These are phyloP conservation scores for Russula earlei DNA, from an alignment of 768 basidiomycete genomes.

Conservation along the genomic window DNA sequence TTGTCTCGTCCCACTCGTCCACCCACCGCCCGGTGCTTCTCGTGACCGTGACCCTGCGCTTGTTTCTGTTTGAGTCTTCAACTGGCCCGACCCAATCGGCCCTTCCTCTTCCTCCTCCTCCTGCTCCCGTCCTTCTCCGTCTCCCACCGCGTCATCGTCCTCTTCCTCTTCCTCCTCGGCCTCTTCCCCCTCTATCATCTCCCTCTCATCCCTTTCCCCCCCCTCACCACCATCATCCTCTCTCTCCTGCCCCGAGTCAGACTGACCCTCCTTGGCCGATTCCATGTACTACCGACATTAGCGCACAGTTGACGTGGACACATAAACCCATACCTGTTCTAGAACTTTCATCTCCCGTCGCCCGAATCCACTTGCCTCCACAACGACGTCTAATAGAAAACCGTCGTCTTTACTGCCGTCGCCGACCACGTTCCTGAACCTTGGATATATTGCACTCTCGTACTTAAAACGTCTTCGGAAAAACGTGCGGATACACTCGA, in stretches of 20 bases:
- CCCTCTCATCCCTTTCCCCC: constrained; percentile 23
- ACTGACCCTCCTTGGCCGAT: constrained; percentile 22
- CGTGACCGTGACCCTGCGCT: neutral
- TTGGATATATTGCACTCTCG: constrained; percentile 83
- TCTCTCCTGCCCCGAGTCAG: constrained; percentile 26
- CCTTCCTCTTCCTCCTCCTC: neutral
- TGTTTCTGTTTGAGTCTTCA: neutral
- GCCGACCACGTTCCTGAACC: constrained; percentile 58
- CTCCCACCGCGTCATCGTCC: neutral
- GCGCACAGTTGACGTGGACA: neutral
- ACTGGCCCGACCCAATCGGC: neutral
- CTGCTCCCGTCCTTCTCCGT: neutral
- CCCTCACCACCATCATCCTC: constrained; percentile 27
- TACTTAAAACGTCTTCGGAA: constrained; percentile 88
- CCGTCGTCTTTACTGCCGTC: constrained; percentile 33
- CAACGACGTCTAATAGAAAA: constrained; percentile 81
- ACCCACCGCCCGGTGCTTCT: neutral
- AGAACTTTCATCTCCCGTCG: constrained; percentile 72
- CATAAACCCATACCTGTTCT: constrained; percentile 56
- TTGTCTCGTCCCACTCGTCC: neutral
- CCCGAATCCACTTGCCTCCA: constrained; percentile 90
- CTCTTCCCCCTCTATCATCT: constrained; percentile 5
- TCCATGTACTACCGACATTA: constrained; percentile 20
- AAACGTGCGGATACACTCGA: constrained; percentile 90
- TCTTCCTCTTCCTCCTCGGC: constrained; percentile 1